Conservation (phyloP, 148 eudicot species). For the Diospyros lotus region DNA sequence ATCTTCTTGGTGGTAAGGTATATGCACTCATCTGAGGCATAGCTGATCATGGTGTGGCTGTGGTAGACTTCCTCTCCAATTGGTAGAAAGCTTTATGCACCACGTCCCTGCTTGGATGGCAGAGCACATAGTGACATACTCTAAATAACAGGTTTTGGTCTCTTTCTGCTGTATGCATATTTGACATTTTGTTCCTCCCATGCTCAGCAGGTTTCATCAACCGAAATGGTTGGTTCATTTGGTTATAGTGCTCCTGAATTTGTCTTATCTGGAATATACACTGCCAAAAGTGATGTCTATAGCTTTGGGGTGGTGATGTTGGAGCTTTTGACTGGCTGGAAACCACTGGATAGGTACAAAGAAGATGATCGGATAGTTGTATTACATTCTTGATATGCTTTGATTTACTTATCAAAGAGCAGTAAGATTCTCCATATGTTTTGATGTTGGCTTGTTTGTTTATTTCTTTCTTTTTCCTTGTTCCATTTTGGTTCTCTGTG, state of each 20-base stretch:
- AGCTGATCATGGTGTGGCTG: background rate
- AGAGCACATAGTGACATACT: background rate
- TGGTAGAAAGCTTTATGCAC: background rate
- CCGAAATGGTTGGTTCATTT: constrained; percentile 89
- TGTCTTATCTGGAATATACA: constrained; percentile 92
- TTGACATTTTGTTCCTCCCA: constrained; percentile 11
- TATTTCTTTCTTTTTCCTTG: background rate
- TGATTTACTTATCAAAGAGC: background rate
- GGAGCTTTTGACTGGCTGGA: constrained; percentile 95
- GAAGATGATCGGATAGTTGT: background rate
- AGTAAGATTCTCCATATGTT: no score
- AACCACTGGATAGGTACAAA: constrained; percentile 90
- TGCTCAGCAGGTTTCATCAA: constrained; percentile 69
- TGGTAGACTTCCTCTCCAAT: background rate
- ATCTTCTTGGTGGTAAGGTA: background rate
- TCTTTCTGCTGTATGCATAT: background rate
- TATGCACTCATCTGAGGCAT: background rate
- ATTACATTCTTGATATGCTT: background rate
- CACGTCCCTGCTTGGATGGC: background rate
- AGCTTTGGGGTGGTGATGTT: constrained; percentile 99
- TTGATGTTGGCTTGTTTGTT: background rate
- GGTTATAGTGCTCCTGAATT: constrained; percentile 99
- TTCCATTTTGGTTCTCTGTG: constrained; percentile 8
- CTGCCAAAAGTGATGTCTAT: constrained; percentile 93
- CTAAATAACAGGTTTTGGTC: background rate